Evolutionary conservation across 495 filamentous ascomycete genomes (phyloP).

Genomic region (Penicillium samsonianum): DNA sequence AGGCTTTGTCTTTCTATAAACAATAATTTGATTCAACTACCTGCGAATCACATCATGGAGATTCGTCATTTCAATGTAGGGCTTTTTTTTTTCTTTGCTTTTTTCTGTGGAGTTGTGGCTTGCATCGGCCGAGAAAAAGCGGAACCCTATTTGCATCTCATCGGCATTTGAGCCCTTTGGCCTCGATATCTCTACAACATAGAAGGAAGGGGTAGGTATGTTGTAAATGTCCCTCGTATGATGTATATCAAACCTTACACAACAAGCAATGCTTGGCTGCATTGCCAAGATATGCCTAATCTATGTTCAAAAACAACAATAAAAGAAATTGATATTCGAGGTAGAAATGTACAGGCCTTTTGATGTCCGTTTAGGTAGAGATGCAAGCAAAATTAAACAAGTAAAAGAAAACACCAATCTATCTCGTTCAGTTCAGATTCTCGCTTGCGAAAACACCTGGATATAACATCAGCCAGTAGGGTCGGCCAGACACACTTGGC

Average conservation of each 20-base stretch:
- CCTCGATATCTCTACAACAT: not conserved
- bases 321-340: slow-evolving; percentile 2
- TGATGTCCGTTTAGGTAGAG: slow-evolving; percentile 13
- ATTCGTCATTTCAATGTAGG: no score
- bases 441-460: slow-evolving; percentile 33
- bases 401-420: slow-evolving; percentile 30
- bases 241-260: not conserved
- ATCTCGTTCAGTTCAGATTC: slow-evolving; percentile 33
- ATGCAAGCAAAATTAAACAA: slow-evolving; percentile 31
- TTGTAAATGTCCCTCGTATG: not conserved
- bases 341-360: slow-evolving; percentile 29
- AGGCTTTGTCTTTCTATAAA: not conserved
- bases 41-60: no score
- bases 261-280: not conserved
- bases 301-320: not conserved
- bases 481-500: slow-evolving; percentile 12
- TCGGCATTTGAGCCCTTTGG: no score
- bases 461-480: slow-evolving; percentile 20
- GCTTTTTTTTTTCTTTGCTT: not conserved
- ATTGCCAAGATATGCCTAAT: slow-evolving; percentile 3
- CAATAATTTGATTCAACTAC: not conserved
- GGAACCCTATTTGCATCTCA: slow-evolving; percentile 1
- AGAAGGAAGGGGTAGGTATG: not conserved
- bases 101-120: slow-evolving; percentile 4
- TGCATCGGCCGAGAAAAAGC: not conserved